A percentile compares a stretch with the other conserved stretches of the same genome.
These are phyloP conservation scores for Jaltomata sinuosa DNA, from an alignment of 257 asterid genomes.

Conservation along the genomic window DNA sequence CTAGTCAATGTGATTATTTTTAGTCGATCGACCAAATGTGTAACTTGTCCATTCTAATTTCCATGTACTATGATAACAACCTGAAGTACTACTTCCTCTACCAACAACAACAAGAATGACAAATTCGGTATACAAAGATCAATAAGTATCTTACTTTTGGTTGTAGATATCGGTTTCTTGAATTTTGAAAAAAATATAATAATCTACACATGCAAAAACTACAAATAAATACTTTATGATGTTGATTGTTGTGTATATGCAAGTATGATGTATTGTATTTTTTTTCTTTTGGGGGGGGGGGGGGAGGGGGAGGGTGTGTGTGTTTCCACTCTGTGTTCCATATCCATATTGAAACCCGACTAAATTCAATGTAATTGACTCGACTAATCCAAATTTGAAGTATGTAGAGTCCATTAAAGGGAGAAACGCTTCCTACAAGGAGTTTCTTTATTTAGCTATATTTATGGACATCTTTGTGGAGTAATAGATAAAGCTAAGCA, in stretches of 20 bases:
- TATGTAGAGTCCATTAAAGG: too few relatives aligned
- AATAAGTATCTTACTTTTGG: not conserved
- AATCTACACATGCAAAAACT: not conserved
- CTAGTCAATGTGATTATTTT: not conserved
- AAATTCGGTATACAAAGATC: not conserved
- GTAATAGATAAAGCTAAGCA: not conserved
- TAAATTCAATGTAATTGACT: too few relatives aligned
- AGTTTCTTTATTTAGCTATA: too few relatives aligned
- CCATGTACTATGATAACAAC: not conserved
- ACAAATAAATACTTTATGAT: not conserved
- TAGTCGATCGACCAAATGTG: not conserved
- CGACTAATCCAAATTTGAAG: too few relatives aligned
- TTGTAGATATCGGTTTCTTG: not conserved
- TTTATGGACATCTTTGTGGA: too few relatives aligned
- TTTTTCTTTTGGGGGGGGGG: too few relatives aligned
- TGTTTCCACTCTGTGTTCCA: not conserved
- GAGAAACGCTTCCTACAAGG: too few relatives aligned
- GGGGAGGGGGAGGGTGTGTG: too few relatives aligned
- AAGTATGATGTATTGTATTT: not conserved
- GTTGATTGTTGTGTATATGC: not conserved
- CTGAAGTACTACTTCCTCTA: not conserved
- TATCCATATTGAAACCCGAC: not conserved
- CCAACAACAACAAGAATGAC: not conserved
- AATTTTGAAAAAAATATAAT: not conserved
- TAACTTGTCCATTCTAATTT: not conserved